Percentiles rank a stretch among this genome's conserved stretches.
These are phyloP conservation scores for Zymoseptoria pseudotritici DNA, from an alignment of 2,329 filamentous ascomycete species.

Conservation along the genomic window DNA sequence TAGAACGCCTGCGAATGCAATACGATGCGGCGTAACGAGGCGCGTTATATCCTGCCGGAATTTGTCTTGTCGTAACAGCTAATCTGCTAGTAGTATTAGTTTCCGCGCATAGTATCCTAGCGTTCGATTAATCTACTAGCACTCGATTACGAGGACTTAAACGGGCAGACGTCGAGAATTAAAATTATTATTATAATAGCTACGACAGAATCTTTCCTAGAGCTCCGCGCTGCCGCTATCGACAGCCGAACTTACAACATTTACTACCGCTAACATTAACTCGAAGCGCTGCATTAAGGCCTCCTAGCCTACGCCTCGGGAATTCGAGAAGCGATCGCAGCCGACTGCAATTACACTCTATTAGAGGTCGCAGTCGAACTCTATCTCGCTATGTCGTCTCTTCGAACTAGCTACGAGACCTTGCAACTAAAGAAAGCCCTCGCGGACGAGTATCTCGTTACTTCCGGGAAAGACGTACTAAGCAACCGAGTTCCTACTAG, in stretches of 20 bases:
- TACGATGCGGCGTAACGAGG: too few relatives aligned
- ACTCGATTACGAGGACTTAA: neutral
- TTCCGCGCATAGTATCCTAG: neutral
- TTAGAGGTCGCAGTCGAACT: constrained; percentile 38
- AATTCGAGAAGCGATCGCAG: constrained; percentile 35
- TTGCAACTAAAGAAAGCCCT: constrained; percentile 35
- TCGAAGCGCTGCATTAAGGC: constrained; percentile 37
- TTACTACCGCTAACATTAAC: constrained; percentile 41
- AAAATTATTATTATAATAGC: constrained; percentile 13
- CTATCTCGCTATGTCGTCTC: constrained; percentile 32
- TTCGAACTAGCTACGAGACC: constrained; percentile 35
- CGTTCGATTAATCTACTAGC: neutral
- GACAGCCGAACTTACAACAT: constrained; percentile 40
- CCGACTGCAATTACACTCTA: constrained; percentile 32
- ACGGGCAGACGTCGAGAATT: neutral
- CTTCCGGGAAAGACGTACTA: constrained; percentile 33
- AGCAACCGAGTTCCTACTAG: constrained; percentile 32
- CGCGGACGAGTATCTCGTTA: constrained; percentile 37
- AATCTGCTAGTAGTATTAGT: too few relatives aligned
- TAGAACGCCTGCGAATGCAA: too few relatives aligned
- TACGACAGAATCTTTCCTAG: constrained; percentile 20
- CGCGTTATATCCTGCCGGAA: too few relatives aligned
- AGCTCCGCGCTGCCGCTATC: constrained; percentile 36
- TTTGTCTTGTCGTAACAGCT: too few relatives aligned
- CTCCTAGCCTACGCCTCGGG: constrained; percentile 31